Percentiles rank a stretch among this genome's conserved stretches.
phyloP scores from a whole-genome alignment of 345 rosid genomes.

The Cardiospermum halicacabum region DNA sequence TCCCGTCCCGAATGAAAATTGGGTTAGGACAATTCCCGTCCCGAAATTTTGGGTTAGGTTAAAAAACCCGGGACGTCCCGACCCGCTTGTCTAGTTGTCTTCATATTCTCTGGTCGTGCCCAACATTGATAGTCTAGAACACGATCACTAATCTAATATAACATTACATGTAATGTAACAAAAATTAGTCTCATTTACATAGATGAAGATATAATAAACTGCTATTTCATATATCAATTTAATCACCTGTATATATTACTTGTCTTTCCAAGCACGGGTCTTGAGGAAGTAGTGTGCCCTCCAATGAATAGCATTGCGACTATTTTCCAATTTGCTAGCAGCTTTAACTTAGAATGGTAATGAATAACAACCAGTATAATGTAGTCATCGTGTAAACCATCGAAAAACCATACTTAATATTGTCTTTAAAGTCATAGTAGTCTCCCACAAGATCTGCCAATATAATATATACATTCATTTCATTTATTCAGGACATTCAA shows the following conservation, averaged over 20 bases:
- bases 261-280: conserved; percentile 36
- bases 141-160: conserved; percentile 69
- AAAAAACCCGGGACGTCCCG: no score
- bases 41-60: no score
- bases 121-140: conserved; percentile 70
- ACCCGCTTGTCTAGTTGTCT: no score
- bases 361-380: conserved; percentile 56
- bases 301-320: conserved; percentile 61
- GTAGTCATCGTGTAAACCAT: conserved; percentile 91
- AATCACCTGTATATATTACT: conserved; percentile 63
- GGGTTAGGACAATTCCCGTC: no score
- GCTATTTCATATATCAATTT: no score
- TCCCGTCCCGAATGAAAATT: no score
- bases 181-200: no score
- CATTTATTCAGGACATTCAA: background rate
- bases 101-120: conserved; percentile 77
- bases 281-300: conserved; percentile 88
- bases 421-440: conserved; percentile 89
- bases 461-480: background rate
- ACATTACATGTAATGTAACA: background rate
- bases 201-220: no score
- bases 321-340: conserved; percentile 42
- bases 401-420: conserved; percentile 79
- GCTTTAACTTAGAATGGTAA: conserved; percentile 46
- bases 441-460: conserved; percentile 81